Conservation (phyloP, 78 protist species). For the Tieghemostelium lacteum region DNA sequence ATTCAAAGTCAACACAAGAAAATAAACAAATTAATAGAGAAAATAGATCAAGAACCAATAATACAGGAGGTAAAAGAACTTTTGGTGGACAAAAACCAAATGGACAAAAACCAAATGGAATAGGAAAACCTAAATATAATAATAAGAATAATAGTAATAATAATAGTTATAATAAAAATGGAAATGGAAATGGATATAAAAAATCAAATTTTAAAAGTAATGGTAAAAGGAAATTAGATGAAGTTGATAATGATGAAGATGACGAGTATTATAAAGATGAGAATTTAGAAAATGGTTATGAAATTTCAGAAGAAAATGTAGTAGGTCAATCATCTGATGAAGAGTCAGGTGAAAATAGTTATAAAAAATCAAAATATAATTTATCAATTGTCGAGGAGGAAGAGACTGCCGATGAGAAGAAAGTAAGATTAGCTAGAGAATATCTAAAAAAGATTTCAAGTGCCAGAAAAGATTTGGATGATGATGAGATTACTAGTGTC, state of each 20-base stretch:
- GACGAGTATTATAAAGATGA: slow-evolving; percentile 13
- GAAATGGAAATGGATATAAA: too few species aligned
- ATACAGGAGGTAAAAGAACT: slow-evolving; percentile 4
- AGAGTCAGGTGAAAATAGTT: slow-evolving; percentile 13
- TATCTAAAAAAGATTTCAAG: slow-evolving; percentile 35
- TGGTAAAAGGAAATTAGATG: background rate
- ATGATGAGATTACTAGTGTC: background rate
- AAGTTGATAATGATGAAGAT: background rate
- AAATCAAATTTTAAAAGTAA: background rate
- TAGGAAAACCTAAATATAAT: background rate
- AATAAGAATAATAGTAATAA: background rate
- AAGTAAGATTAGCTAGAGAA: slow-evolving; percentile 68
- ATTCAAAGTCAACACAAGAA: background rate
- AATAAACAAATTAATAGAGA: background rate
- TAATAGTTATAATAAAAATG: background rate
- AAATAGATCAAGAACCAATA: background rate
- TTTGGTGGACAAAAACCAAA: background rate
- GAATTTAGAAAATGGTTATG: background rate
- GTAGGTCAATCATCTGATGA: background rate
- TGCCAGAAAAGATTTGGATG: slow-evolving; percentile 14
- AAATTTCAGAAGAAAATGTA: background rate
- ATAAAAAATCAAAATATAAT: slow-evolving; percentile 3
- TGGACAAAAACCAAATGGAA: background rate
- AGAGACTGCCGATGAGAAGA: slow-evolving; percentile 75
- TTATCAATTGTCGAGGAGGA: slow-evolving; percentile 60